Conservation (phyloP, 306 rosid genomes). For the Sesbania bispinosa region DNA sequence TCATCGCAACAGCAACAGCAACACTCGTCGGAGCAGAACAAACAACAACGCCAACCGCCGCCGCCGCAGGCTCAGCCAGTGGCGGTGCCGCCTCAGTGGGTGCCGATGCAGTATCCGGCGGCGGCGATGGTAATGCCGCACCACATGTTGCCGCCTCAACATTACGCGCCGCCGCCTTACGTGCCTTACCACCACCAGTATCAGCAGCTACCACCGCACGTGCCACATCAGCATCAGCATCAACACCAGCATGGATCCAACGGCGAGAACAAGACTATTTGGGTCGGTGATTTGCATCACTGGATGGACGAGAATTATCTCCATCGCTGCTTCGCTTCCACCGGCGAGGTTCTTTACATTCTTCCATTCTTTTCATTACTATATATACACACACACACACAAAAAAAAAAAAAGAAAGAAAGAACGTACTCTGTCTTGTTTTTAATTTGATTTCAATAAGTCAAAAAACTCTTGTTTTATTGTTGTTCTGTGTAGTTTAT, state of each 20-base stretch:
- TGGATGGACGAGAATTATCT: constrained; percentile 98
- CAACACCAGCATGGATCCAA: constrained; percentile 61
- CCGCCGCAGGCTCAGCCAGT: too few relatives aligned
- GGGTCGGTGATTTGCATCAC: constrained; percentile 93
- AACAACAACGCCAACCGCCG: constrained; percentile 15
- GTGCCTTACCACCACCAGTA: constrained; percentile 37
- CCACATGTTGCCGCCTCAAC: constrained; percentile 86
- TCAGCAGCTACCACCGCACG: constrained; percentile 6
- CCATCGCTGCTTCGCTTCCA: constrained; percentile 76
- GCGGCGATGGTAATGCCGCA: constrained; percentile 97
- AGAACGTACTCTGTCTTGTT: too few relatives aligned
- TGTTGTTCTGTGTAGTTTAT: not conserved
- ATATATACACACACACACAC: too few relatives aligned
- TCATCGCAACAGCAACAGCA: constrained; percentile 38
- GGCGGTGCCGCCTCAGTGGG: constrained; percentile 57
- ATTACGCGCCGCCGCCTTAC: constrained; percentile 58
- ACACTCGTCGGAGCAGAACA: constrained; percentile 33
- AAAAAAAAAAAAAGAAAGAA: too few relatives aligned
- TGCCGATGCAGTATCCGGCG: constrained; percentile 87
- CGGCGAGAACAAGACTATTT: constrained; percentile 79
- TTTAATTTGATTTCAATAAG: not conserved
- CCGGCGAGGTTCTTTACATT: constrained; percentile 56
- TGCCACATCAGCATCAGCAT: constrained; percentile 35
- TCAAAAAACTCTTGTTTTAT: not conserved
- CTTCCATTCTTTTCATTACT: not conserved